These are phyloP conservation scores for Verruconis gallopava DNA, from an alignment of 2,329 filamentous ascomycete species.

Conservation along the genomic window DNA sequence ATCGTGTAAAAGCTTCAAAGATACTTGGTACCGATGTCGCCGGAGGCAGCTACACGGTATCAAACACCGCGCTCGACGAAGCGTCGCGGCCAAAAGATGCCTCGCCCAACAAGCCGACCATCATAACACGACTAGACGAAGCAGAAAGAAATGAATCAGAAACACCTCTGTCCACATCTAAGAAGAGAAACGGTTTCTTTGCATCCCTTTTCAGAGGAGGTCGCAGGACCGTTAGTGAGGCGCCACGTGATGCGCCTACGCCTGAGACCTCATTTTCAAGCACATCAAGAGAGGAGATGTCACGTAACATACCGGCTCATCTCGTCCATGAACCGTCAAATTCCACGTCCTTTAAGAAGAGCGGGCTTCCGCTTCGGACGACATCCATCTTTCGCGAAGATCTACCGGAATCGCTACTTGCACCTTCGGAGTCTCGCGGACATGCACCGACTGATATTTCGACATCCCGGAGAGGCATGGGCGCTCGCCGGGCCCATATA, in stretches of 20 bases:
- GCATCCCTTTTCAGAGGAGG: constrained; percentile 58
- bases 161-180: constrained; percentile 16
- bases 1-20: constrained; percentile 7
- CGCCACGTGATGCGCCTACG: constrained; percentile 37
- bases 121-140: neutral
- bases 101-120: too few relatives aligned
- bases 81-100: neutral
- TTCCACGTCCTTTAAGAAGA: constrained; percentile 22
- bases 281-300: constrained; percentile 78
- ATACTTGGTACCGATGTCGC: constrained; percentile 3
- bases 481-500: constrained; percentile 26
- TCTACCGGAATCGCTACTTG: constrained; percentile 71
- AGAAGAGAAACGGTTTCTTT: constrained; percentile 12
- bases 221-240: constrained; percentile 36
- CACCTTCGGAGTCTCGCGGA: constrained; percentile 70
- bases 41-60: constrained; percentile 1
- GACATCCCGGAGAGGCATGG: constrained; percentile 25
- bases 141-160: constrained; percentile 15
- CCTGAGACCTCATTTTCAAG: constrained; percentile 71
- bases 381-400: constrained; percentile 89
- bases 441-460: constrained; percentile 59
- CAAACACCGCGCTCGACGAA: constrained; percentile 4
- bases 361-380: constrained; percentile 57
- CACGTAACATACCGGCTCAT: constrained; percentile 40
- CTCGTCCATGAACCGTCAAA: constrained; percentile 22